Percentiles rank a stretch among this genome's conserved stretches.
Conservation (phyloP, 1,139 yeast genomes). For the Yarrowia galli region DNA sequence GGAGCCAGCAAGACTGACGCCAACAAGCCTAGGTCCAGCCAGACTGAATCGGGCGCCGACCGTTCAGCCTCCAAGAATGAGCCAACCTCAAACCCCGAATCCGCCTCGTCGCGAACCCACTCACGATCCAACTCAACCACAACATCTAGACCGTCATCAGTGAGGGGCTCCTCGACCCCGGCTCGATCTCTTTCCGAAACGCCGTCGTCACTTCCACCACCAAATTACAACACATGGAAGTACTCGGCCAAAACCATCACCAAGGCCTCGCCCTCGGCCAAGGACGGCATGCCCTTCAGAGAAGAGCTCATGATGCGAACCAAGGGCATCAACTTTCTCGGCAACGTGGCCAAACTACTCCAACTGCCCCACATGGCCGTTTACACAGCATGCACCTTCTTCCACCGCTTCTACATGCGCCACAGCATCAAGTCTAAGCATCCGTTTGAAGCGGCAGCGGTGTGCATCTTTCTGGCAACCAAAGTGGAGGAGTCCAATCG, state of each 20-base stretch:
- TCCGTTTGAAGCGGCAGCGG: slow-evolving; percentile 57
- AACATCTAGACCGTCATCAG: neutral
- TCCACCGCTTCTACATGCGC: slow-evolving; percentile 61
- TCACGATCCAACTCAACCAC: neutral
- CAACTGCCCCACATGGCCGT: slow-evolving; percentile 58
- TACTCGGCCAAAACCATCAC: slow-evolving; percentile 40
- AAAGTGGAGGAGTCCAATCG: slow-evolving; percentile 62
- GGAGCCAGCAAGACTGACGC: neutral
- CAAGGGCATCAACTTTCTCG: slow-evolving; percentile 58
- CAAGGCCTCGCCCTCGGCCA: slow-evolving; percentile 51
- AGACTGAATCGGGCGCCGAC: too few species aligned
- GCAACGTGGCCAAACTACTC: slow-evolving; percentile 55
- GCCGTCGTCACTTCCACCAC: slow-evolving; percentile 1
- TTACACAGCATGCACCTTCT: slow-evolving; percentile 57
- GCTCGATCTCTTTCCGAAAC: neutral
- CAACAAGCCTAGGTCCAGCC: too few species aligned
- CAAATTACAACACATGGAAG: slow-evolving; percentile 41
- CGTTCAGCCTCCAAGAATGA: neutral
- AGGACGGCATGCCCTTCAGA: slow-evolving; percentile 51
- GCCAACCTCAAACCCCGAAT: neutral
- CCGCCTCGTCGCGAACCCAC: neutral
- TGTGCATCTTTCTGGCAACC: slow-evolving; percentile 59
- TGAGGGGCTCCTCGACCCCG: slow-evolving; percentile 1
- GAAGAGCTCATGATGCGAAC: slow-evolving; percentile 56
- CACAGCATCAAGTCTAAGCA: slow-evolving; percentile 54